phyloP scores from a whole-genome alignment of 1,139 yeast species.

The Taphrina sp. region DNA sequence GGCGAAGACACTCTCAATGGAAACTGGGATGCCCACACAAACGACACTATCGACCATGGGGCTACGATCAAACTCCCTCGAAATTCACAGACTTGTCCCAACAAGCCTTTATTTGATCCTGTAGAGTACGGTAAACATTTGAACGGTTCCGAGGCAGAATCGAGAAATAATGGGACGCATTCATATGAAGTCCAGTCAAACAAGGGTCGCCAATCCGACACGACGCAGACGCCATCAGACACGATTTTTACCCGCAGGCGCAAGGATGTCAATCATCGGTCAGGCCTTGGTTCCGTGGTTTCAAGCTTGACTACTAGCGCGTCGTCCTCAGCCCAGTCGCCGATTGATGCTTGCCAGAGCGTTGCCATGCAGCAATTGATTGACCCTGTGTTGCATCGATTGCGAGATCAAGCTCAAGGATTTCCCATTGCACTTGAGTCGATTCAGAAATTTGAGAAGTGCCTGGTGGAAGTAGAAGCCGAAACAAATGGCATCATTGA shows the following conservation, averaged over 20 bases:
- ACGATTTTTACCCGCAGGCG: background rate
- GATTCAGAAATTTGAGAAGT: conserved; percentile 12
- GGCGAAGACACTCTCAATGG: background rate
- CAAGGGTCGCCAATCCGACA: background rate
- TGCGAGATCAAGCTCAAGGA: conserved; percentile 14
- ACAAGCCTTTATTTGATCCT: background rate
- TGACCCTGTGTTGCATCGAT: conserved; percentile 1
- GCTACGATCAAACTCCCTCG: background rate
- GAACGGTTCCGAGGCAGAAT: background rate
- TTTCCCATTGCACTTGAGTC: conserved; percentile 27
- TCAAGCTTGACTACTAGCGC: background rate
- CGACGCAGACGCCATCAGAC: background rate
- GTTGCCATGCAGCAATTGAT: background rate
- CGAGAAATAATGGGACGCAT: background rate
- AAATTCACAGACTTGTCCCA: background rate
- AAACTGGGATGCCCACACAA: background rate
- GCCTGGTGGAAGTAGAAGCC: conserved; percentile 14
- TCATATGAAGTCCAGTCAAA: too few species aligned
- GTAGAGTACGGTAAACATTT: background rate
- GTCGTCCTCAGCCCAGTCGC: background rate
- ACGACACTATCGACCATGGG: background rate
- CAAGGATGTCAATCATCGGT: too few species aligned
- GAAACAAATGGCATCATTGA: conserved; percentile 27
- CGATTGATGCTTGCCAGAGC: background rate
- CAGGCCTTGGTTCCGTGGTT: too few species aligned